A percentile compares a stretch with the other conserved stretches of the same genome.
phyloP scores from a whole-genome alignment of 2,329 filamentous ascomycete genomes.

The Dactylellina sp. region DNA sequence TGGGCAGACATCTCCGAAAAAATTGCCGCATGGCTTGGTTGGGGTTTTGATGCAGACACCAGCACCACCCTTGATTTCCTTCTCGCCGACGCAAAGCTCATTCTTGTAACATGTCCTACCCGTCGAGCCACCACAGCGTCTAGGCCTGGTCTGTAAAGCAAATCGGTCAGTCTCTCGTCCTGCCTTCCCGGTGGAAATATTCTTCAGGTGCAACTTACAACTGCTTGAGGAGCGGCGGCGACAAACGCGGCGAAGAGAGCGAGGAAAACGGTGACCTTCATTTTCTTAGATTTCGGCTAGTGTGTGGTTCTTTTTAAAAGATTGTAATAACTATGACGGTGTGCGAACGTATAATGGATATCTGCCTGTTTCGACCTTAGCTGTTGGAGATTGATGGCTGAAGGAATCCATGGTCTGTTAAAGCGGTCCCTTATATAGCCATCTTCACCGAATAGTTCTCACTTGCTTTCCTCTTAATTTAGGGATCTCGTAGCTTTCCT shows the following conservation, averaged over 20 bases:
- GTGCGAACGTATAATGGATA: no score
- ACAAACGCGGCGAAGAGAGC: conserved; percentile 31
- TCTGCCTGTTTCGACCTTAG: background rate
- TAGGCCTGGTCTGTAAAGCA: conserved; percentile 1
- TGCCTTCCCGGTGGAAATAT: background rate
- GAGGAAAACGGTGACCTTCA: conserved; percentile 41
- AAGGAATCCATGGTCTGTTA: background rate
- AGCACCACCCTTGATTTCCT: conserved; percentile 22
- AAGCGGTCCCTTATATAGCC: conserved; percentile 1
- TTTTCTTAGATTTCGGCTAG: conserved; percentile 20
- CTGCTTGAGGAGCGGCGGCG: conserved; percentile 25
- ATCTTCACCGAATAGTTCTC: no score
- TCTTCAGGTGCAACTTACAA: background rate
- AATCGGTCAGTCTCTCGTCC: conserved; percentile 2
- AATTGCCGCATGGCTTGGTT: conserved; percentile 30
- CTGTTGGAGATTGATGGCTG: background rate
- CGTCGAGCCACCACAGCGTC: conserved; percentile 17
- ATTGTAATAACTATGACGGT: no score
- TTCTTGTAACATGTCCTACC: conserved; percentile 9
- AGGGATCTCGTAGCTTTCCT: no score
- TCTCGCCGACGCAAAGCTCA: conserved; percentile 39
- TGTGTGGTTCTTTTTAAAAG: background rate
- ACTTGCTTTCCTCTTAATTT: no score
- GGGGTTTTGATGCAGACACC: conserved; percentile 18
- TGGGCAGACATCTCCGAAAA: conserved; percentile 11